A percentile compares a stretch with the other conserved stretches of the same genome.
Evolutionary conservation across 305 asterid species (phyloP).

Genomic region (Fraxinus floribunda): DNA sequence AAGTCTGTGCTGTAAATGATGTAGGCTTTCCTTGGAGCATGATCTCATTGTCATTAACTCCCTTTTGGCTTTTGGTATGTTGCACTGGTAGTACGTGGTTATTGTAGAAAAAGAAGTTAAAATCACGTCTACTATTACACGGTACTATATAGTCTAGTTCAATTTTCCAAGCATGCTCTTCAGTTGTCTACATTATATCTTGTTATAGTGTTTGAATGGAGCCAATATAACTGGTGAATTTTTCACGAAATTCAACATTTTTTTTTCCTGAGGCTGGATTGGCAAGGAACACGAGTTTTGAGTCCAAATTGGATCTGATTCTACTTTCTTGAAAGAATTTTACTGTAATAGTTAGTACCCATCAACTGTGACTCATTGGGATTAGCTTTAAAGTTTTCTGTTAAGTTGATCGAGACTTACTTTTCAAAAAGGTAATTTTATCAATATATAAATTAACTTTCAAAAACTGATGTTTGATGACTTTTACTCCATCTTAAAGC

Average conservation of each 20-base stretch:
- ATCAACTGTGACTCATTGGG: background rate
- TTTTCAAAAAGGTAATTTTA: background rate
- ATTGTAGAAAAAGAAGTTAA: background rate
- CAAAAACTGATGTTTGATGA: background rate
- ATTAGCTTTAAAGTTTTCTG: background rate
- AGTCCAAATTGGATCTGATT: background rate
- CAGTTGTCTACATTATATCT: background rate
- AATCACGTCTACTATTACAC: background rate
- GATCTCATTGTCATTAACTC: background rate
- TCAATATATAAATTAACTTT: background rate
- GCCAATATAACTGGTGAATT: background rate
- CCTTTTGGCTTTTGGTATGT: background rate
- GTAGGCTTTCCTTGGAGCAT: background rate
- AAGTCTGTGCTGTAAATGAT: background rate
- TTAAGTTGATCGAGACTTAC: background rate
- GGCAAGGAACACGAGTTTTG: background rate
- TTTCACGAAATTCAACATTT: background rate
- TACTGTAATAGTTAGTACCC: background rate
- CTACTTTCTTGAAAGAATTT: background rate
- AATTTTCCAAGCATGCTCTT: background rate
- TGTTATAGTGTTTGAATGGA: background rate
- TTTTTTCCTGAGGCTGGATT: background rate
- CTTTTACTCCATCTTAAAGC: background rate
- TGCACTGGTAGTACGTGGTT: background rate
- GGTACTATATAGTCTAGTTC: background rate